Percentiles rank a stretch among this genome's conserved stretches.
Evolutionary conservation across 176 grass and related monocot species (phyloP).

Genomic region (Oryza meyeriana): DNA sequence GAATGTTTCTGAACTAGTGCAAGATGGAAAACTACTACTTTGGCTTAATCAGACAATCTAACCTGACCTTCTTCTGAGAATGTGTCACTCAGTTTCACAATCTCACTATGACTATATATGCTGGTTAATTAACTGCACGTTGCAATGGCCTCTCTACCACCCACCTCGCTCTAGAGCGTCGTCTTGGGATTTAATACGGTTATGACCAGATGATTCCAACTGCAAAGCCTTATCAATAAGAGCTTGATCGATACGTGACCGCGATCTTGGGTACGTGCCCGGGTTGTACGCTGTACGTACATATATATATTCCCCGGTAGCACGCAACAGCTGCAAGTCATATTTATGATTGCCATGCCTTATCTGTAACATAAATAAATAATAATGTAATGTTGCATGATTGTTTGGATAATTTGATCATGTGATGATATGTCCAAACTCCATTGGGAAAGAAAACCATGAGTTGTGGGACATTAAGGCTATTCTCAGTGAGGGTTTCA

Average conservation of each 20-base stretch:
- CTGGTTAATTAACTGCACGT: background rate
- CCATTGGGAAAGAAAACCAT: constrained; percentile 3
- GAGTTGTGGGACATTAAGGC: background rate
- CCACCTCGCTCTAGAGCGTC: background rate
- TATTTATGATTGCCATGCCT: background rate
- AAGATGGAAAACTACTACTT: no score
- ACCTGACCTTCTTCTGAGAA: background rate
- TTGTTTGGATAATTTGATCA: background rate
- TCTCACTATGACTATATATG: background rate
- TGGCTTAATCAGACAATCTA: no score
- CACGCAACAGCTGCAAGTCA: background rate
- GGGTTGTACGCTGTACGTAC: background rate
- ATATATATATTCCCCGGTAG: background rate
- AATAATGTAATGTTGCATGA: background rate
- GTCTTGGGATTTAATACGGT: constrained; percentile 18
- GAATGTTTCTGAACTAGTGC: no score
- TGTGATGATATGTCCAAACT: background rate
- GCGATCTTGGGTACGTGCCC: background rate
- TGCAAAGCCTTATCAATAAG: background rate
- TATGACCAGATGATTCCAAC: background rate
- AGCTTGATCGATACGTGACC: background rate
- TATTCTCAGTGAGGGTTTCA: no score
- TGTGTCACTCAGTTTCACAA: background rate
- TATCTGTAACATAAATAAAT: background rate
- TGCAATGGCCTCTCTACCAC: constrained; percentile 4